Evolutionary conservation across 345 rosid genomes (phyloP).

Genomic region (Orychophragmus violaceus): DNA sequence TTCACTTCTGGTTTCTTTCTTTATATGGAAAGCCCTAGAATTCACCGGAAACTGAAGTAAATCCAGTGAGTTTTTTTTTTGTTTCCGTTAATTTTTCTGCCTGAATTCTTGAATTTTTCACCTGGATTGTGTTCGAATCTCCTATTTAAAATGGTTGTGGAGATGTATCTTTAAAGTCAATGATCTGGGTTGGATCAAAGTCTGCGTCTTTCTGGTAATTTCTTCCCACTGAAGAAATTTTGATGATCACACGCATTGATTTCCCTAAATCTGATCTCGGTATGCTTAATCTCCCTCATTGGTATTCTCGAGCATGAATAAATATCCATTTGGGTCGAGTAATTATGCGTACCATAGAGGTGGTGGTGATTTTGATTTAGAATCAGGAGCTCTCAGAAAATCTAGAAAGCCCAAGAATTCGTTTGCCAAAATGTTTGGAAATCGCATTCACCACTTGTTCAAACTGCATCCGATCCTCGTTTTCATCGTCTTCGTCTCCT

Average conservation of each 20-base stretch:
- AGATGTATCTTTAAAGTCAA: background rate
- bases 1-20: background rate
- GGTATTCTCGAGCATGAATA: conserved; percentile 43
- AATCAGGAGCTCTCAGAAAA: conserved; percentile 55
- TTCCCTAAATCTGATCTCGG: conserved; percentile 32
- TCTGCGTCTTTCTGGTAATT: conserved; percentile 1
- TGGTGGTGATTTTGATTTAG: conserved; percentile 67
- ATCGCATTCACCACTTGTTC: conserved; percentile 46
- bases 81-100: background rate
- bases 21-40: background rate
- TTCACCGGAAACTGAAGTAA: conserved; percentile 1
- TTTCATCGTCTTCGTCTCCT: conserved; percentile 45
- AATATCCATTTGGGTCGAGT: conserved; percentile 39
- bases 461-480: conserved; percentile 61
- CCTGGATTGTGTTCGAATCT: conserved; percentile 20
- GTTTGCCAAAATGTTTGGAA: conserved; percentile 44
- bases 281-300: conserved; percentile 34
- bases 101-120: background rate
- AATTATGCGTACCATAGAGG: conserved; percentile 62
- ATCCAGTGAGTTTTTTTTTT: conserved; percentile 28
- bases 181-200: conserved; percentile 20
- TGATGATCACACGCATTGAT: conserved; percentile 19
- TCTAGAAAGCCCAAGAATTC: conserved; percentile 50
- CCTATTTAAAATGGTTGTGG: background rate
- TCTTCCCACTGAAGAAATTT: background rate